A percentile compares a stretch with the other conserved stretches of the same genome.
Conservation (phyloP, 2,329 filamentous ascomycete genomes). For the Sporothrix pallida region DNA sequence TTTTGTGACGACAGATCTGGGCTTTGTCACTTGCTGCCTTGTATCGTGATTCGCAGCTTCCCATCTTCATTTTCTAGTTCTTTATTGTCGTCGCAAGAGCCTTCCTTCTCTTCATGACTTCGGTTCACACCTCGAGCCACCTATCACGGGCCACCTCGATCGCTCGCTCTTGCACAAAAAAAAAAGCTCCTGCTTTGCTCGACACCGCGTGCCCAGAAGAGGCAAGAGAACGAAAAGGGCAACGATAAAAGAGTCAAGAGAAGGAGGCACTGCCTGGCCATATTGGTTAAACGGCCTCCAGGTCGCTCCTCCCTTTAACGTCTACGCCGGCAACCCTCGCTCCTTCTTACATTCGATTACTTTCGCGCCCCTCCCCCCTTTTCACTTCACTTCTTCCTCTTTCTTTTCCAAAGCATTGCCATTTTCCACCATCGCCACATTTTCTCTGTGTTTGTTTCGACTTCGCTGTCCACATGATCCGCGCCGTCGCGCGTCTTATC, state of each 20-base stretch:
- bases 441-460: background rate
- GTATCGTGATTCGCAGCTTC: constrained; percentile 8
- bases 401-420: too few relatives aligned
- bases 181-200: background rate
- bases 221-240: constrained; percentile 19
- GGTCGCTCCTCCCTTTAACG: background rate
- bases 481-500: constrained; percentile 13
- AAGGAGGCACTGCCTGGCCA: constrained; percentile 24
- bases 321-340: background rate
- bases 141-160: background rate
- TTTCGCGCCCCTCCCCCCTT: background rate
- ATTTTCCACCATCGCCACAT: background rate
- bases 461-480: background rate
- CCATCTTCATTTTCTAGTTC: background rate
- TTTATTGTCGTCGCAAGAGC: constrained; percentile 5
- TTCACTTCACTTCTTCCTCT: background rate
- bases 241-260: background rate
- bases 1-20: constrained; percentile 27
- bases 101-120: constrained; percentile 25
- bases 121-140: background rate
- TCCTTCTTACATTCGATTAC: background rate
- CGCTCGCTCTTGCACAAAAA: constrained; percentile 18
- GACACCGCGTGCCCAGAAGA: background rate
- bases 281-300: constrained; percentile 4
- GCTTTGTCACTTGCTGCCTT: constrained; percentile 18